phyloP scores from a whole-genome alignment of 2,329 filamentous ascomycete genomes.

The Beauveria sp. region DNA sequence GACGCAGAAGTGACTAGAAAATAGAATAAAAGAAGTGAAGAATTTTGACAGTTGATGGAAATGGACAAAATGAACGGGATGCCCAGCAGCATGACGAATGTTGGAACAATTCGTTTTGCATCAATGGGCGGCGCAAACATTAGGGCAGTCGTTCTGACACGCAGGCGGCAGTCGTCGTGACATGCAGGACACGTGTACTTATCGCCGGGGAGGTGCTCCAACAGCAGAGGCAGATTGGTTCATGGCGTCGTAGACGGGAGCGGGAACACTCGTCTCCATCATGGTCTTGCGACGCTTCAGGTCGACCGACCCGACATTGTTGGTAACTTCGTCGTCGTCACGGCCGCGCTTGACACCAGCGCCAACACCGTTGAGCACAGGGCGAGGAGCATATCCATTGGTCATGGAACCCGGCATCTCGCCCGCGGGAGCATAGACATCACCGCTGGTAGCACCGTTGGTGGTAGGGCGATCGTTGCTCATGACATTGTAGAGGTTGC shows the following conservation, averaged over 20 bases:
- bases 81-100: neutral
- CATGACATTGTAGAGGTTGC: slow-evolving; percentile 84
- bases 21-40: neutral
- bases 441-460: slow-evolving; percentile 58
- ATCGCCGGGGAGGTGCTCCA: slow-evolving; percentile 33
- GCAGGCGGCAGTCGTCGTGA: neutral
- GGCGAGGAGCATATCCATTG: slow-evolving; percentile 57
- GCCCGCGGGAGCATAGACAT: slow-evolving; percentile 62
- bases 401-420: slow-evolving; percentile 50
- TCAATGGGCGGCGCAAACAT: neutral
- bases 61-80: neutral
- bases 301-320: slow-evolving; percentile 52
- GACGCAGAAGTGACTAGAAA: slow-evolving; percentile 8
- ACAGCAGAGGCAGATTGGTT: slow-evolving; percentile 40
- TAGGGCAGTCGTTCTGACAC: neutral
- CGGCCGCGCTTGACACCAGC: slow-evolving; percentile 39
- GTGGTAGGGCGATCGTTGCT: slow-evolving; percentile 64
- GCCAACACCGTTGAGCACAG: slow-evolving; percentile 56
- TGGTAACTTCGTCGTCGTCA: slow-evolving; percentile 49
- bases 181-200: slow-evolving; percentile 12
- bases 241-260: slow-evolving; percentile 42
- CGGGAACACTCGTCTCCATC: slow-evolving; percentile 49
- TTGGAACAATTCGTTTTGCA: neutral
- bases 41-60: slow-evolving; percentile 5
- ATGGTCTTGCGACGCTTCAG: slow-evolving; percentile 76